phyloP scores from a whole-genome alignment of 495 filamentous ascomycete species.

The Bathelium albidoporum region DNA sequence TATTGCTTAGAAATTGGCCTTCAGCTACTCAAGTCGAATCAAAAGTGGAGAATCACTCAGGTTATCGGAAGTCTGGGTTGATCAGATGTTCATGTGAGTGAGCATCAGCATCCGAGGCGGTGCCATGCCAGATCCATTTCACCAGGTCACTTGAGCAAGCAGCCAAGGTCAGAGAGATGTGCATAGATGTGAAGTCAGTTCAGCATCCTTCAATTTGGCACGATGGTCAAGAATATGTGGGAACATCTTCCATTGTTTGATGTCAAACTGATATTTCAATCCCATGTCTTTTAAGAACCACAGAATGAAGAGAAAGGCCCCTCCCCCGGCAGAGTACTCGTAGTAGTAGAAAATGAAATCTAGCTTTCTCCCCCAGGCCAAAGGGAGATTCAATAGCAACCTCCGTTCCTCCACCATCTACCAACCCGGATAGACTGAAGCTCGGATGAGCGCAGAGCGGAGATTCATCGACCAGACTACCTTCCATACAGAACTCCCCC shows the following conservation, averaged over 20 bases:
- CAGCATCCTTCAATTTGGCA: neutral
- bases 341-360: constrained; percentile 6
- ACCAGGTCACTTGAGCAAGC: neutral
- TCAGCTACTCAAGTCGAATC: neutral
- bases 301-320: constrained; percentile 1
- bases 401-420: neutral
- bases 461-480: neutral
- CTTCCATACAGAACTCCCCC: constrained; percentile 1
- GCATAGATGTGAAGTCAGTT: neutral
- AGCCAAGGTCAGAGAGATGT: neutral
- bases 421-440: neutral
- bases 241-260: neutral
- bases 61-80: neutral
- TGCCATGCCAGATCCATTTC: neutral
- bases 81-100: neutral
- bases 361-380: neutral
- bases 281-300: constrained; percentile 3
- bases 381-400: neutral
- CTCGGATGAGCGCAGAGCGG: neutral
- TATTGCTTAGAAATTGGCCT: too few relatives aligned
- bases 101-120: neutral
- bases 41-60: too few relatives aligned
- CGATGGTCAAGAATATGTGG: neutral
- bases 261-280: constrained; percentile 4
- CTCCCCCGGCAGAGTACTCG: neutral